A percentile compares a stretch with the other conserved stretches of the same genome.
phyloP scores from a whole-genome alignment of 2,329 filamentous ascomycete genomes.

The Aphanocladium album region DNA sequence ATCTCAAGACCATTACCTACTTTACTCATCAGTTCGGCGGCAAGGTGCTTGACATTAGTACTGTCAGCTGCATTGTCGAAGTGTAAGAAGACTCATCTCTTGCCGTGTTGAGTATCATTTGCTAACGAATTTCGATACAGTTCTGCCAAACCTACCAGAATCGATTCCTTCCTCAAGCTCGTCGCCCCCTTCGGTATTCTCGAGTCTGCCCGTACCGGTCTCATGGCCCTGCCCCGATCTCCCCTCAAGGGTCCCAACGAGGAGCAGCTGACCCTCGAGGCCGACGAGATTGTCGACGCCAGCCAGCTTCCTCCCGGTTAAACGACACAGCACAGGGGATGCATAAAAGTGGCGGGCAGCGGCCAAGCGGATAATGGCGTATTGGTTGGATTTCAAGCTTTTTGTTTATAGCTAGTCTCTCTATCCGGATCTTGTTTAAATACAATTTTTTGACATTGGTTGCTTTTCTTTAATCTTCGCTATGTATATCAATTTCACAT shows the following conservation, averaged over 20 bases:
- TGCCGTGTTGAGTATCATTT: constrained; percentile 6
- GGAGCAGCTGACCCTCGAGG: constrained; percentile 70
- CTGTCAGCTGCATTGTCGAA: constrained; percentile 97
- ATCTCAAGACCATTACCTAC: constrained; percentile 93
- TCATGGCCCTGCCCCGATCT: constrained; percentile 94
- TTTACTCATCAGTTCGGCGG: constrained; percentile 96
- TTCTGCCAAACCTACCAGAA: constrained; percentile 86
- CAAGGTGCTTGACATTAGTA: constrained; percentile 96
- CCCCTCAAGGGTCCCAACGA: constrained; percentile 74
- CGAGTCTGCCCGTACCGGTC: constrained; percentile 88
- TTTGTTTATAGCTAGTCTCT: constrained; percentile 5
- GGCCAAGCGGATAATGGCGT: constrained; percentile 19
- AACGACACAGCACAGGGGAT: constrained; percentile 17
- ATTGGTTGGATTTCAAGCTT: constrained; percentile 12
- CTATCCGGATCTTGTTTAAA: constrained; percentile 8
- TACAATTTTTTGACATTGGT: background rate
- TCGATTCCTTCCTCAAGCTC: constrained; percentile 97
- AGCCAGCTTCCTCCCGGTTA: constrained; percentile 91
- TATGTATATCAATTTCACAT: background rate
- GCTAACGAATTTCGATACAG: constrained; percentile 37
- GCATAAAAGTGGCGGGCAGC: background rate
- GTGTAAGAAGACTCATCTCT: constrained; percentile 57
- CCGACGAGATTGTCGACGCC: constrained; percentile 89
- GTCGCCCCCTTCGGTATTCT: constrained; percentile 92
- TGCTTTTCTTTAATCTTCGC: background rate